phyloP scores from a whole-genome alignment of 257 asterid species.

The Leonotis leonurus region DNA sequence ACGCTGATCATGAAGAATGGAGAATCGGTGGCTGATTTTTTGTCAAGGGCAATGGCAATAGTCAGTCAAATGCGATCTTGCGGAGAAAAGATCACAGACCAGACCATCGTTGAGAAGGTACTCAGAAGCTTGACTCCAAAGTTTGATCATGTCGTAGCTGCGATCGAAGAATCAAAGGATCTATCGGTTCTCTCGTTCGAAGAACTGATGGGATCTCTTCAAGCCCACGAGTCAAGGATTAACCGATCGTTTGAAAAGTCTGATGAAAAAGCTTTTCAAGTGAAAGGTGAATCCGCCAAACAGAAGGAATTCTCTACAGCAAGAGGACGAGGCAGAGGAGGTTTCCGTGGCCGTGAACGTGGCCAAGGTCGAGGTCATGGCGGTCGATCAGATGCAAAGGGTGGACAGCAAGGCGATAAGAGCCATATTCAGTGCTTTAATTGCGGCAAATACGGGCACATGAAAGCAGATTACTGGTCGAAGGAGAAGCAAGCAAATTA shows the following conservation, averaged over 20 bases:
- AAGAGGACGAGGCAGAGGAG: not conserved
- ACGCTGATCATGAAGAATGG: not conserved
- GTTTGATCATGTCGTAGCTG: not conserved
- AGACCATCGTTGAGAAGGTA: not conserved
- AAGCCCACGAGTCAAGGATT: too few relatives aligned
- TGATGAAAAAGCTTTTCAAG: not conserved
- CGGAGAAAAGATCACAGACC: not conserved
- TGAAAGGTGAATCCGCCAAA: not conserved
- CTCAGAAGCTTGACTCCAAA: not conserved
- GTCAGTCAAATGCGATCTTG: not conserved
- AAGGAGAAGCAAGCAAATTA: slow-evolving; percentile 5
- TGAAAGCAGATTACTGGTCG: not conserved
- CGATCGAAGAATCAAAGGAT: not conserved
- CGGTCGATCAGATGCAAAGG: not conserved
- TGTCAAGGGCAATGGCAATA: not conserved
- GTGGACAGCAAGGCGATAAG: not conserved
- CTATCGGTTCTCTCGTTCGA: not conserved
- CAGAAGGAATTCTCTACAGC: not conserved
- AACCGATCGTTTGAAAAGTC: not conserved
- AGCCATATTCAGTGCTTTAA: not conserved
- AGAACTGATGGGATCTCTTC: not conserved
- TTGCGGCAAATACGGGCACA: not conserved
- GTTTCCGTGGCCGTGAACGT: not conserved
- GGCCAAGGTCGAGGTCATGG: not conserved
- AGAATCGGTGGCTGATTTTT: not conserved